Percentiles rank a stretch among this genome's conserved stretches.
These are phyloP conservation scores for Pharus latifolius DNA, from an alignment of 176 grass and related monocot genomes.

Conservation along the genomic window DNA sequence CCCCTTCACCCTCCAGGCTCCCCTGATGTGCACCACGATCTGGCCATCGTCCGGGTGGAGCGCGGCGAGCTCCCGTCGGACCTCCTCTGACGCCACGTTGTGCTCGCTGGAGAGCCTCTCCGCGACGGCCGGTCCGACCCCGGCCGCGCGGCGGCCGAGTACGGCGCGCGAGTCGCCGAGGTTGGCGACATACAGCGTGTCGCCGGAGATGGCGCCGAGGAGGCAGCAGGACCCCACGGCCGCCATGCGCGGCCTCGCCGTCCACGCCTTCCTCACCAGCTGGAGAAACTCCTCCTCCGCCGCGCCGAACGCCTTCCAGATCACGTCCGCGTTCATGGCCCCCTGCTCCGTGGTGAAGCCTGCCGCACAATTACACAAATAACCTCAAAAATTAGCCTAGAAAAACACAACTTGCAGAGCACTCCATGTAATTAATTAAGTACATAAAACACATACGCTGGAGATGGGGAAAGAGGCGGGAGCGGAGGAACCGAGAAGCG, in stretches of 20 bases:
- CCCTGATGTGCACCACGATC: slow-evolving; percentile 66
- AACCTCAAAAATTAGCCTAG: background rate
- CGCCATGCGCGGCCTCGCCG: slow-evolving; percentile 43
- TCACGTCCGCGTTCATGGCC: slow-evolving; percentile 57
- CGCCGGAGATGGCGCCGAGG: slow-evolving; percentile 57
- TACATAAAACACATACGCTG: slow-evolving; percentile 29
- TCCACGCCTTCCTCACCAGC: slow-evolving; percentile 51
- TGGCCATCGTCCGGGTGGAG: slow-evolving; percentile 69
- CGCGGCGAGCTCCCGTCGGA: slow-evolving; percentile 41
- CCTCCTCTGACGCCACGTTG: slow-evolving; percentile 55
- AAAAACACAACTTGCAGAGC: no score
- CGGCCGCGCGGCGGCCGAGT: slow-evolving; percentile 45
- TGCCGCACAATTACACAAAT: slow-evolving; percentile 7
- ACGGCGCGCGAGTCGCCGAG: slow-evolving; percentile 78
- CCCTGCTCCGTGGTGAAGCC: slow-evolving; percentile 57
- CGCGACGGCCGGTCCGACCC: slow-evolving; percentile 35
- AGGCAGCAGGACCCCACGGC: slow-evolving; percentile 88
- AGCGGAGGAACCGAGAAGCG: slow-evolving; percentile 65
- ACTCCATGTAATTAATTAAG: no score
- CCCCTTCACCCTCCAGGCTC: slow-evolving; percentile 78
- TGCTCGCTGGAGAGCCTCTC: slow-evolving; percentile 66
- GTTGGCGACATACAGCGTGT: slow-evolving; percentile 82
- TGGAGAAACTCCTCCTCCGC: slow-evolving; percentile 80
- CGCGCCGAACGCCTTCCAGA: slow-evolving; percentile 52
- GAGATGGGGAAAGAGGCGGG: slow-evolving; percentile 54